Evolutionary conservation across 2,329 filamentous ascomycete species (phyloP), one percentile per base, ranked within the genome.

Genomic region (Sphaerulina vaccinii): DNA sequence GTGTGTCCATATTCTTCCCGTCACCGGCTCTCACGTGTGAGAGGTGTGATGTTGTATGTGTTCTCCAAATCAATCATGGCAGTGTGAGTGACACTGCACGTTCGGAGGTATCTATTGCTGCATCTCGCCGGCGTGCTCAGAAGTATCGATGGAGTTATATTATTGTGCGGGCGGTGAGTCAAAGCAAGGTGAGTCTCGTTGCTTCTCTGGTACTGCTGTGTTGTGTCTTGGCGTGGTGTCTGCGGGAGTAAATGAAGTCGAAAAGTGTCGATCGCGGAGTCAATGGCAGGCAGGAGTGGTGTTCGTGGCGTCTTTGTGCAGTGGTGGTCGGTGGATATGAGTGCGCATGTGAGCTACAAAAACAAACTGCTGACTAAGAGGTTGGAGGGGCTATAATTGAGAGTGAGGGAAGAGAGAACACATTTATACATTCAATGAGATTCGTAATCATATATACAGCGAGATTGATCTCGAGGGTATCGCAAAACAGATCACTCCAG

Each of bases 1-100:
- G 67, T 19, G 62, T 45, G 47, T 68, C 64, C 66, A 69, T 67
- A n/a, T 37, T 44, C 45, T 40, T 41, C 22, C n/a, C 10, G 19
- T 49, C 55, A 52, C 52, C 49, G 49, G 39, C 44, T 51, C 18
- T 47, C 42, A 29, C 9, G 18, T 9, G 27, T 13, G 19, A 42
- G 32, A 45, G 47, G 43, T 24, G 41, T 43, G 47, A 35, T 48
- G 41, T 18, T 45, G 35, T 52, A 16, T 24, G 42, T 40, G 37
- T 44, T 37, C 22, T 35, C 13, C 44, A 15, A 29, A 38, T 22
- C 19, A 24, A 33, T 52, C 58, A 61, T 61, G 54, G 52, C 47
- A 55, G 53, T 49, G 47, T 45, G 52, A 40, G 18, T 32, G 41
- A 52, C 49, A 49, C 55, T 55, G 45, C 42, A 39, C 24, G 15